Base-by-base conservation (phyloP, 2,329 filamentous ascomycete genomes). In the Thermoascus crustaceus region DNA sequence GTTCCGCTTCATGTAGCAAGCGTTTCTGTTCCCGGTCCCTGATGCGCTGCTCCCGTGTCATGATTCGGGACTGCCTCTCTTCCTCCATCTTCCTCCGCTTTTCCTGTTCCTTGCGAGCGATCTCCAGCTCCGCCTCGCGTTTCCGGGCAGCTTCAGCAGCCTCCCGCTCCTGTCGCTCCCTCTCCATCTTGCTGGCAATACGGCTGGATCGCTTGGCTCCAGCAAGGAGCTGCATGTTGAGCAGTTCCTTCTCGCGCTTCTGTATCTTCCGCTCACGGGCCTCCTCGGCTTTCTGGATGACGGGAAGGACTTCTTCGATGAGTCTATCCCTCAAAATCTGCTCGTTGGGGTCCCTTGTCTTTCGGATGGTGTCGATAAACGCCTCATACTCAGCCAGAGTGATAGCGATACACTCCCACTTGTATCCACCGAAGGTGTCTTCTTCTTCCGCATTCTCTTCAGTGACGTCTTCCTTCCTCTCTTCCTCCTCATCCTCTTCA, bases 171-270 rank as follows among this genome's bases (percentile, higher is more conserved):
- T 82, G 71, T 47, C 77, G 80, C 52, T 87, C 83, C 44, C 78
- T 81, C 54, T 95, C 87, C 21, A 78, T 68, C 54, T 86, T 93
- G 45, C 75, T 75, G 11, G 89, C 88, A 46, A 98, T 77, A 43
- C 91, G 78, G 51, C 85, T 94, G 1, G 91, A 98, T 43, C 91
- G 73, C 64, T 98, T 98, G 3, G 91, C 89, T 38, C 82, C 85
- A n/a, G 86, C 86, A 64, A 96, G 74, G 56, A 91, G 89, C 48
- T 89, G 81, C 45, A 94, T 61, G 47, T 79, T 86, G 34, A 86
- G 68, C 14, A 94, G 62, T 51, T 96, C 89, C 43, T 80, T 85
- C 55, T 93, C 77, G 48, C 82, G 82, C 69, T 68, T 85, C 72
- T 63, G 77, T 65, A 70, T 67, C 58, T 89, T 88, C 41, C 80